Evolutionary conservation across 345 rosid genomes (phyloP).

Genomic region (Eucalyptus fibrosa): DNA sequence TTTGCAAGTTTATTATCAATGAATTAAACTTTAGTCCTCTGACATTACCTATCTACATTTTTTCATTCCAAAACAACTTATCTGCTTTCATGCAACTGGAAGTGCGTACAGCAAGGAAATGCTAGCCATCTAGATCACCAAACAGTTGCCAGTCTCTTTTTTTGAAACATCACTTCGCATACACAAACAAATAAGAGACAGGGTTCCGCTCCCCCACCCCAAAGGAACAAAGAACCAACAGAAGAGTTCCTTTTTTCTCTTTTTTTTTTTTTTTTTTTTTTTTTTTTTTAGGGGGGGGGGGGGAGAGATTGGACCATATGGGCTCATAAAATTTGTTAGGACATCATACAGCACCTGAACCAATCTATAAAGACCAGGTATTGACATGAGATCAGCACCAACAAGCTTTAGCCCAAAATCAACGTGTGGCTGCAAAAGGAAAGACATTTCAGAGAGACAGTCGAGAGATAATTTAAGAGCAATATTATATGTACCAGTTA

Average conservation of each 20-base stretch:
- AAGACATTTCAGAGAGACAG: background rate
- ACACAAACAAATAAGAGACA: background rate
- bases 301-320: background rate
- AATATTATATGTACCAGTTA: background rate
- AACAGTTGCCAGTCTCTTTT: background rate
- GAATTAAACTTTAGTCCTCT: background rate
- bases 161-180: background rate
- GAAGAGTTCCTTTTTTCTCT: background rate
- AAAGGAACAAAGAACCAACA: background rate
- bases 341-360: constrained; percentile 52
- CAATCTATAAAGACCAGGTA: constrained; percentile 88
- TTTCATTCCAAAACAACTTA: background rate
- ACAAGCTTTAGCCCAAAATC: constrained; percentile 89
- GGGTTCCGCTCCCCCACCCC: background rate
- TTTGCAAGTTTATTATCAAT: background rate
- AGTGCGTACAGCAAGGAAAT: background rate
- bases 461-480: background rate
- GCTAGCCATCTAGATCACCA: background rate
- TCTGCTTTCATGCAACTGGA: background rate
- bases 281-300: background rate
- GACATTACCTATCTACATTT: background rate
- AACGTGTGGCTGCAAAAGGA: constrained; percentile 70
- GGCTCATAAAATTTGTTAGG: background rate
- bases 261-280: background rate
- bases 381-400: constrained; percentile 98